A percentile compares a stretch with the other conserved stretches of the same genome.
phyloP scores from a whole-genome alignment of 331 rosid species.

The Telfairia occidentalis region DNA sequence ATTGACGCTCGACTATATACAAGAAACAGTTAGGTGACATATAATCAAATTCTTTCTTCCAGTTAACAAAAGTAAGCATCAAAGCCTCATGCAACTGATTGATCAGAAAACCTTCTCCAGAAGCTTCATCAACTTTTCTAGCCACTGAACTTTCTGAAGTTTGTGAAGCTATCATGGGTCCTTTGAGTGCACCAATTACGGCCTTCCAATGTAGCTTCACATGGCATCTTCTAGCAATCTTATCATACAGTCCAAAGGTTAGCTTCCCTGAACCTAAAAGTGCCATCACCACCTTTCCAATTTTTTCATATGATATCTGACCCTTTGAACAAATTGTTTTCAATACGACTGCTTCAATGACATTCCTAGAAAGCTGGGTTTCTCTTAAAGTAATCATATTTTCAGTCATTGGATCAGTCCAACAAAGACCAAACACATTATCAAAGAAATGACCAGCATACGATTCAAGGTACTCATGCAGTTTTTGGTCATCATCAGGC shows the following conservation, averaged over 20 bases:
- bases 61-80: constrained; percentile 2
- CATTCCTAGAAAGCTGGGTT: background rate
- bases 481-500: background rate
- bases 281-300: constrained; percentile 15
- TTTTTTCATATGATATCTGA: constrained; percentile 7
- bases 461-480: background rate
- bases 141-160: background rate
- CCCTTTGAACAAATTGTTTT: background rate
- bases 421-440: constrained; percentile 15
- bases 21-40: constrained; percentile 13
- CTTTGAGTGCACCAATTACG: constrained; percentile 3
- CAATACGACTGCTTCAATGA: constrained; percentile 1
- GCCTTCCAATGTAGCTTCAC: constrained; percentile 13
- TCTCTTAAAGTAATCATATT: constrained; percentile 16
- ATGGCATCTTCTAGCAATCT: background rate
- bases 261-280: constrained; percentile 13
- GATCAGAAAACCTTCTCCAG: background rate
- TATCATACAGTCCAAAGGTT: constrained; percentile 2
- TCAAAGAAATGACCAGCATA: background rate
- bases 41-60: constrained; percentile 1
- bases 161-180: background rate
- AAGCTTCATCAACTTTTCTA: background rate
- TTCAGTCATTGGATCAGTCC: constrained; percentile 7
- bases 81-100: constrained; percentile 12
- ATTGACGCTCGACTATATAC: constrained; percentile 16